Evolutionary conservation across 768 basidiomycete genomes (phyloP).

Genomic region (Lenzites betulinus): DNA sequence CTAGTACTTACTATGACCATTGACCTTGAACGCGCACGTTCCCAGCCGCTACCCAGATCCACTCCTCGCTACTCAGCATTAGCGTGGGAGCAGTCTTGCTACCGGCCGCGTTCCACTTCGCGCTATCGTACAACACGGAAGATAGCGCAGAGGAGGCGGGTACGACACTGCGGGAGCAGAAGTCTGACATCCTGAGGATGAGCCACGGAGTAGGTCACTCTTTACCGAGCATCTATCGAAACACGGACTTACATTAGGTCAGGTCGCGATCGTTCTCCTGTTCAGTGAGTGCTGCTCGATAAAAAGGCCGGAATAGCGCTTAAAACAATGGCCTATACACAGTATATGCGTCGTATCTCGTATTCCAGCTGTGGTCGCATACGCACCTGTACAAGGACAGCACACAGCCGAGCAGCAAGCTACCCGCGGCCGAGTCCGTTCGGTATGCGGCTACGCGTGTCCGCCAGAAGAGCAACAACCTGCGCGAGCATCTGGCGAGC

Average conservation of each 20-base stretch:
- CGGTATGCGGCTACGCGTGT: conserved; percentile 21
- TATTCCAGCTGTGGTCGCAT: conserved; percentile 83
- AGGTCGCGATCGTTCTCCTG: conserved; percentile 80
- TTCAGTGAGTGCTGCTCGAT: conserved; percentile 52
- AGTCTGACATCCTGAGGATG: conserved; percentile 60
- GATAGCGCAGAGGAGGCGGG: conserved; percentile 10
- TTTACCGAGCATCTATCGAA: not conserved
- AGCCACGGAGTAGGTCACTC: conserved; percentile 70
- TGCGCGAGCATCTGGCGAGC: conserved; percentile 5
- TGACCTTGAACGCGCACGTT: not conserved
- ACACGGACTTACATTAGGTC: not conserved
- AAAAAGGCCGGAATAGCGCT: not conserved
- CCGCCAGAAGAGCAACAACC: conserved; percentile 18
- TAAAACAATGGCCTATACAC: not conserved
- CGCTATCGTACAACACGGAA: conserved; percentile 39
- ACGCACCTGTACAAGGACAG: conserved; percentile 61
- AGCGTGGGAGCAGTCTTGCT: conserved; percentile 80
- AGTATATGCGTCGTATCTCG: conserved; percentile 76
- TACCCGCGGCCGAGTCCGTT: conserved; percentile 19
- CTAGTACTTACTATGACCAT: no score
- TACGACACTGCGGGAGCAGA: conserved; percentile 38
- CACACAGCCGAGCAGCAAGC: conserved; percentile 21
- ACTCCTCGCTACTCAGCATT: conserved; percentile 72
- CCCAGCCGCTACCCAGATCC: conserved; percentile 69
- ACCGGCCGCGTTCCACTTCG: conserved; percentile 75